Base-by-base conservation (phyloP, 768 basidiomycete species). In the Candolleomyces aberdarensis region DNA sequence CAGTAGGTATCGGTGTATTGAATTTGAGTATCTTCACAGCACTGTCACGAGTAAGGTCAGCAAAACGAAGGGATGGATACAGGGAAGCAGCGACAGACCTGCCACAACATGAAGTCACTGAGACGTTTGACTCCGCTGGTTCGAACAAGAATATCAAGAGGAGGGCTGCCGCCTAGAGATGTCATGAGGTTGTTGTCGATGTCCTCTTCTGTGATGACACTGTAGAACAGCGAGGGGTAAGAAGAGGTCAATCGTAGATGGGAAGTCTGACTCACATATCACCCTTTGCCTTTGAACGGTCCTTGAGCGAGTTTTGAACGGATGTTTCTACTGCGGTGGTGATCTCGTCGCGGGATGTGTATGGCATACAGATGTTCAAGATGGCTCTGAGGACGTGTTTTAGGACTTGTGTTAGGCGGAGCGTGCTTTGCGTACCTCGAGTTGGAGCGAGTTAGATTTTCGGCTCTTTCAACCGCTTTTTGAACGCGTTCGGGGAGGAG, bases 91-190 rank as follows among this genome's bases (percentile, higher is more conserved):
- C 10, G 20, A 75, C 85, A 60, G 59, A 91, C 96, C 91, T 99
- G 97, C 97, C 96, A 99, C 15, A 96, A 83, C 70, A 98, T 72
- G 70, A 87, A 99, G 66, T 97, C 94, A 67, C 92, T 94, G 22
- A 97, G 74, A 3, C 94, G 82, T 60, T 85, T 88, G 5, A 96
- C 97, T 11, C 95, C 94, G 55, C 93, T 94, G 0, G 96, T 97
- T 46, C 97, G 84, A 20, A 99, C 78, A 56, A 98, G 82, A 51
- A 99, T 84, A 68, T 98, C 96, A 0, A 97, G 77, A 11, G 93
- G 92, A 13, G 90, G 91, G 66, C 86, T 90, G 19, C 83, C 86
- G 13, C 72, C 85, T 29, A 78, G 74, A 1, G 81, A 77, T 0
- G 89, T 92, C 74, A 89, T 83, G 1, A 96, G 74, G 55, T 87